Evolutionary conservation across 2,329 filamentous ascomycete genomes (phyloP).

Genomic region (Ambrosiella xylebori): DNA sequence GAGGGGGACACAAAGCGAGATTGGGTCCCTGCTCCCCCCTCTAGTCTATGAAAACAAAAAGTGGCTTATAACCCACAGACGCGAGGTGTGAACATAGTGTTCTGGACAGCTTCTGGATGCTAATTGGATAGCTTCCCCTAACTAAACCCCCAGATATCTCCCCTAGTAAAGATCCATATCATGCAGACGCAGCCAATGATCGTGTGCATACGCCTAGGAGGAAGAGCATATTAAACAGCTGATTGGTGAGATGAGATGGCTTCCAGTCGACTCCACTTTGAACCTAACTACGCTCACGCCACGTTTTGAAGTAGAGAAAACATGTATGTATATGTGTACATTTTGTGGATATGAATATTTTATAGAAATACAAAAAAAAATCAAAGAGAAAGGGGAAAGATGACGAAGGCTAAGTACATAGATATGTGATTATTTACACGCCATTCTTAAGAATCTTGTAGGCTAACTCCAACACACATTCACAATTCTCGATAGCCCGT

Average conservation of each 20-base stretch:
- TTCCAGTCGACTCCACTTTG: neutral
- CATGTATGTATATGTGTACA: neutral
- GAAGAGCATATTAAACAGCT: neutral
- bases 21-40: conserved; percentile 5
- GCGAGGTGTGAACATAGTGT: neutral
- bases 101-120: neutral
- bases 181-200: neutral
- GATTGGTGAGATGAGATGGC: conserved; percentile 1
- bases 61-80: neutral
- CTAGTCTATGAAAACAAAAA: neutral
- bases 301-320: neutral
- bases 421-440: too few relatives aligned
- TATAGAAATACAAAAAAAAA: neutral
- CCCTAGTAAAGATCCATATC: conserved; percentile 4
- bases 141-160: conserved; percentile 3
- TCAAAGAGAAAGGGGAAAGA: too few relatives aligned
- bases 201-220: neutral
- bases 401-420: too few relatives aligned
- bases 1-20: conserved; percentile 12
- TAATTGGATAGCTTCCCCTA: conserved; percentile 5
- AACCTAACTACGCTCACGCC: neutral
- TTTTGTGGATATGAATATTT: neutral
- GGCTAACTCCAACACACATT: too few relatives aligned
- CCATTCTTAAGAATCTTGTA: too few relatives aligned
- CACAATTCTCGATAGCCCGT: neutral